Conservation (phyloP, 768 basidiomycete genomes). For the Chalciporus chontae region DNA sequence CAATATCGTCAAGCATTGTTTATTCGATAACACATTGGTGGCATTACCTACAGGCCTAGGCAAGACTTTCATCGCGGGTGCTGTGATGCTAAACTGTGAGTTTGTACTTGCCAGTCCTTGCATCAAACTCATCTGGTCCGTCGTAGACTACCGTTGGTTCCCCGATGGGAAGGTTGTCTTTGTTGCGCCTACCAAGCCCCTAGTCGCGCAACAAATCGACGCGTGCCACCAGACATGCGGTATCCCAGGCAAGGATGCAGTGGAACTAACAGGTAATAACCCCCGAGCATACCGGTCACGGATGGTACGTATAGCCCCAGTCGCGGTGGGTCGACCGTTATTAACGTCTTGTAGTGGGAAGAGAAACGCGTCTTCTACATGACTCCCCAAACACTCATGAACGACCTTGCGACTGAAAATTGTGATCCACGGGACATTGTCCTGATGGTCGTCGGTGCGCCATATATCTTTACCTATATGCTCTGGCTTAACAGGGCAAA, state of each 20-base stretch:
- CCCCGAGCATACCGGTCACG: conserved; percentile 48
- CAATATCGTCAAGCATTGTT: conserved; percentile 81
- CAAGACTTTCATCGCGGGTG: conserved; percentile 97
- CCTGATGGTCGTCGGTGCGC: conserved; percentile 80
- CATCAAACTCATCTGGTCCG: conserved; percentile 3
- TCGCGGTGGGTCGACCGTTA: not conserved
- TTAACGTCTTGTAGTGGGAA: conserved; percentile 52
- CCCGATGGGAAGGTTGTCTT: conserved; percentile 91
- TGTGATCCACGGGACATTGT: conserved; percentile 81
- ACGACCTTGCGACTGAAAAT: conserved; percentile 70
- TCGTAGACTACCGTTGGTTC: conserved; percentile 85
- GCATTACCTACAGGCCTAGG: conserved; percentile 94
- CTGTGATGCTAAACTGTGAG: conserved; percentile 92
- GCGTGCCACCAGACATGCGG: conserved; percentile 94
- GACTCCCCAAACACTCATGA: conserved; percentile 92
- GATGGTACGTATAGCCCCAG: conserved; percentile 45
- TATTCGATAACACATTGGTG: conserved; percentile 92
- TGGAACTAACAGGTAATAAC: conserved; percentile 83
- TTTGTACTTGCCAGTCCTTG: not conserved
- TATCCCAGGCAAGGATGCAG: conserved; percentile 81
- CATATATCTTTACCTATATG: not conserved
- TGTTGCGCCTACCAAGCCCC: conserved; percentile 92
- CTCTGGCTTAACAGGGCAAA: conserved; percentile 3
- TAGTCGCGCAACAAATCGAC: conserved; percentile 92
- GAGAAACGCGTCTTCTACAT: conserved; percentile 89